Conservation (phyloP, 108 stramenopile genomes). For the Chaetoceros muelleri region DNA sequence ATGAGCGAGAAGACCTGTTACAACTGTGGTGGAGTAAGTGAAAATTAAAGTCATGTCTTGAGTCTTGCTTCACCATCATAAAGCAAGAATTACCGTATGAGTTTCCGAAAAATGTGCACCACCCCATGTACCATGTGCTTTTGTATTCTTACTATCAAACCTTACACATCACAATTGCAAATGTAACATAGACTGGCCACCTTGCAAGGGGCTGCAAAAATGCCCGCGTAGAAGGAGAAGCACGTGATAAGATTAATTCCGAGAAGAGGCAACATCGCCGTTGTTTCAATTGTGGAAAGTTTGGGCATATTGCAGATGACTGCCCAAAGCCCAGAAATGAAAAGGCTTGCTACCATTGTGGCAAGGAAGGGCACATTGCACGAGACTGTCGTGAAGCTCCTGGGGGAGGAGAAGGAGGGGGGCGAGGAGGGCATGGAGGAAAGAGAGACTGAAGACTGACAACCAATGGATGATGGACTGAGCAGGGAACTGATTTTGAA, state of each 20-base stretch:
- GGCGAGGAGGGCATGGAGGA: too few species aligned
- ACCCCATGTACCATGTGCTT: neutral
- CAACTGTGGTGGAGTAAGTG: constrained; percentile 59
- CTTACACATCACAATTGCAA: neutral
- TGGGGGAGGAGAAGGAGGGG: too few species aligned
- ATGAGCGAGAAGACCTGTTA: constrained; percentile 56
- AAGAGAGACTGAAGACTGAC: too few species aligned
- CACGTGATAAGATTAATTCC: constrained; percentile 28
- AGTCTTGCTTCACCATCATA: neutral
- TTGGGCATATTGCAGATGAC: constrained; percentile 56
- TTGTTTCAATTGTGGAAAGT: constrained; percentile 78
- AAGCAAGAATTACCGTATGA: neutral
- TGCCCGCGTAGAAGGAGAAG: constrained; percentile 44
- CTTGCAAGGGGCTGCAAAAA: constrained; percentile 50
- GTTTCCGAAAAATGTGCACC: neutral
- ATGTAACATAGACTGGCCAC: constrained; percentile 21
- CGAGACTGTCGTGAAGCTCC: neutral
- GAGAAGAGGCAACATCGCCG: constrained; percentile 45
- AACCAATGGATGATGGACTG: too few species aligned
- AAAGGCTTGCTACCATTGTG: constrained; percentile 77
- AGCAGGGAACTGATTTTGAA: too few species aligned
- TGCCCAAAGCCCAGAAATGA: constrained; percentile 53
- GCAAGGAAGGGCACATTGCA: constrained; percentile 8
- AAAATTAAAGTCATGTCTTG: neutral
- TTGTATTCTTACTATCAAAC: neutral